Evolutionary conservation across 371 early-diverging fungal genomes (phyloP), one percentile per base, ranked within the genome.

Genomic region (Saksenaea oblongispora): DNA sequence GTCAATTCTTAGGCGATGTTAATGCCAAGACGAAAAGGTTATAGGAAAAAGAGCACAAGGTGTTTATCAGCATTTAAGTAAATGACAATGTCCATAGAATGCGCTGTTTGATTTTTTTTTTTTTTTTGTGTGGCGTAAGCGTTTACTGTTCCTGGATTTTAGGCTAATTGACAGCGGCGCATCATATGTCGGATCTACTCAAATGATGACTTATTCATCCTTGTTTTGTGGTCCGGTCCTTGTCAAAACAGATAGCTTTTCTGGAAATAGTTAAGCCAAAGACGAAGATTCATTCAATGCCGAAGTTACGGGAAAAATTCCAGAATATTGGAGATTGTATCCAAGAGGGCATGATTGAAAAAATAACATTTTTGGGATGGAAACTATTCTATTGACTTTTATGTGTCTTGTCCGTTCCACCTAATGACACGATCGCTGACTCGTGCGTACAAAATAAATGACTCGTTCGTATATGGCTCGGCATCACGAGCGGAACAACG

Each of bases 71-170:
- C 84, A 26, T 85, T 87, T 71, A 70, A 81, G 84, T 83, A 67
- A 42, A 22, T 53, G 37, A 36, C 2, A 5, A 56, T 57, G 34
- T 54, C 31, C 37, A 26, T n/a, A 27, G 13, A 39, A 37, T 53
- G 47, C 28, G 17, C 22, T 34, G 53, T 28, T 27, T 58, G 10
- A 26, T 27, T 26, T 55, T 61, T 31, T 31, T 31, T 31, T 31
- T 31, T 28, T 44, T 17, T 34, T 51, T 15, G 37, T 17, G 26
- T n/a, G n/a, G 34, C 56, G 15, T 11, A 73, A 75, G 56, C 75
- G 73, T 14, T 72, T 87, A 34, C 74, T 87, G 42, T 89, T 87
- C 71, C 64, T 89, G 26, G 85, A 87, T 39, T 75, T 84, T 28
- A 7, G 66, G 74, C 1, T 80, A 88, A 63, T 66, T 88, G 24